These are phyloP conservation scores for Aspergillus costaricaensis DNA, from an alignment of 2,329 filamentous ascomycete genomes.

Conservation along the genomic window DNA sequence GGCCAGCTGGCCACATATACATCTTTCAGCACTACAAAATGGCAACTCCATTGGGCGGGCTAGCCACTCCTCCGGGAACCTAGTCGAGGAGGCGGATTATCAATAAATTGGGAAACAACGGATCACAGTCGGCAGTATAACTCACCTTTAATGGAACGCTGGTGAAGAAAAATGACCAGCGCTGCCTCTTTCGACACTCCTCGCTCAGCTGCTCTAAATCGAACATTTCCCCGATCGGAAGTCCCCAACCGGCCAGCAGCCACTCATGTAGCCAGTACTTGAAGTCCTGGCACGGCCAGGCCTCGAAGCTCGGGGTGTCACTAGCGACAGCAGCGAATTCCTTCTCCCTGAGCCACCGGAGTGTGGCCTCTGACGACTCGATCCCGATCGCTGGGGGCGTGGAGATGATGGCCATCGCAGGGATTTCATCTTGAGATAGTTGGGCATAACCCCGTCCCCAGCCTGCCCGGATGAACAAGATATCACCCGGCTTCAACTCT, in stretches of 20 bases:
- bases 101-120: not conserved
- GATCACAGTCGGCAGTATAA: not conserved
- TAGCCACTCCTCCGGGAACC: not conserved
- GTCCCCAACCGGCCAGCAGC: conserved; percentile 33
- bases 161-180: conserved; percentile 3
- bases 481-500: not conserved
- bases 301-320: not conserved
- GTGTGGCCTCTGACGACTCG: not conserved
- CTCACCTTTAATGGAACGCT: not conserved
- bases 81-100: not conserved
- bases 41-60: not conserved
- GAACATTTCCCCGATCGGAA: conserved; percentile 33
- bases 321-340: not conserved
- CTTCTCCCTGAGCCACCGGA: not conserved
- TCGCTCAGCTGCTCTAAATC: not conserved
- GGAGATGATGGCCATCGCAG: not conserved
- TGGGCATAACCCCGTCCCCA: not conserved
- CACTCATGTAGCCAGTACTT: conserved; percentile 16
- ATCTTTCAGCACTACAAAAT: not conserved
- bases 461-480: not conserved
- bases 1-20: not conserved
- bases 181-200: not conserved
- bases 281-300: not conserved
- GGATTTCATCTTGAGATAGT: not conserved
- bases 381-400: not conserved